Evolutionary conservation across 1,139 yeast species (phyloP), one percentile per base, ranked within the genome.

Genomic region (Pichia sp.): DNA sequence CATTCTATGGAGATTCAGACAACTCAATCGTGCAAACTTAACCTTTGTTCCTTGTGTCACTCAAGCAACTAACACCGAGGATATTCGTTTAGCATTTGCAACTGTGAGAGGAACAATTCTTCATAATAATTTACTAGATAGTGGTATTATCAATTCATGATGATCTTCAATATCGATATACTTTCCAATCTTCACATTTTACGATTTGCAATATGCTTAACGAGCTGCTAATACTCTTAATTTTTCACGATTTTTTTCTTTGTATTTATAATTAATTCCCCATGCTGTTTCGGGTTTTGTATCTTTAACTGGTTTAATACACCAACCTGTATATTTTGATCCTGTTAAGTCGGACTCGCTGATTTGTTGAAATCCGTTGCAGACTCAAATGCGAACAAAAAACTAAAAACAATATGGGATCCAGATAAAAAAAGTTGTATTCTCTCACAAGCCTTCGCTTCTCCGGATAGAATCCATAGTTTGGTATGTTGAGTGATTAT

Each of bases 61-160:
- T 5, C 96, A 90, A 67, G 97, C 97, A 0, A 90, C 96, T 1
- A 96, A 90, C 67, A 89, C 97, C 10, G 83, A 89, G 30, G 90
- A 90, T 67, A 89, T 90, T 58, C 82, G 86, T 63, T 73, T 89
- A 62, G 96, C 90, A 8, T 88, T 90, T 73, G 96, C 95, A 5
- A 96, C 96, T 18, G 93, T 90, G 34, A 86, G 85, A 65, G 96
- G 89, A 68, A 87, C 96, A 5, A 86, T 90, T 51, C 74, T 90
- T 65, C 95, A 88, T 63, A 90, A 90, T 66, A 77, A 90, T 30
- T 76, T 90, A 59, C 82, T 83, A 67, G 96, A 89, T 63, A 85
- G 95, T 60, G 97, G 97, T 49, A 80, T 90, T 51, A 72, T 88
- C 58, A 81, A 60, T 33, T 47, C 61, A 5, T 53, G 22, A 25